Conservation (phyloP, 2,329 filamentous ascomycete species). For the Pseudogymnoascus sp. region DNA sequence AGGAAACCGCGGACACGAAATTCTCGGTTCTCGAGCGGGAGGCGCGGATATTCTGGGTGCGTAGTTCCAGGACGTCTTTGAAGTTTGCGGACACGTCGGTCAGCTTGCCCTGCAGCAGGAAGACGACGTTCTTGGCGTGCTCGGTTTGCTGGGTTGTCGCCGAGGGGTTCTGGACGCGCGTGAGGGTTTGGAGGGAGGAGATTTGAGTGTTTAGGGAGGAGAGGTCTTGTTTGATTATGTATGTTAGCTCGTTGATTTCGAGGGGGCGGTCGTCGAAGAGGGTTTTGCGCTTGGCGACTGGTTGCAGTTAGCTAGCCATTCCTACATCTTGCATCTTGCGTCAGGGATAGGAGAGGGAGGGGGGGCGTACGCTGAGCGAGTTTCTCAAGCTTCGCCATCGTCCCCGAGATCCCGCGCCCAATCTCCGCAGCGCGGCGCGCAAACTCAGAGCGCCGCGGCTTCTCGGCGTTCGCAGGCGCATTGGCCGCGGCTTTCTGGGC, state of each 20-base stretch:
- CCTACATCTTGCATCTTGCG: neutral
- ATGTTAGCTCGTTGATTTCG: conserved; percentile 94
- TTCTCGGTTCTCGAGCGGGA: conserved; percentile 89
- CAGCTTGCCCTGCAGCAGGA: conserved; percentile 82
- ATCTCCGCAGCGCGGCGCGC: conserved; percentile 87
- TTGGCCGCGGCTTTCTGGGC: conserved; percentile 59
- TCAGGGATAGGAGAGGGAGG: neutral
- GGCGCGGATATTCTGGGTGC: conserved; percentile 96
- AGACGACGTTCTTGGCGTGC: conserved; percentile 95
- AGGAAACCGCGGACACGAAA: conserved; percentile 84
- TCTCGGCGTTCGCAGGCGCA: conserved; percentile 38
- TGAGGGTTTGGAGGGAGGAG: conserved; percentile 67
- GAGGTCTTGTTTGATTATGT: conserved; percentile 95
- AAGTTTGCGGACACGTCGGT: conserved; percentile 92
- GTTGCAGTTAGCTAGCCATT: conserved; percentile 12
- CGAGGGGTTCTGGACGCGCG: conserved; percentile 65
- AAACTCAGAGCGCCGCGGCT: conserved; percentile 74
- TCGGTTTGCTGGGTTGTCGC: conserved; percentile 80
- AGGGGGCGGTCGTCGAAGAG: conserved; percentile 95
- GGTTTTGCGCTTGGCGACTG: conserved; percentile 90
- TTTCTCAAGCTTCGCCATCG: conserved; percentile 92
- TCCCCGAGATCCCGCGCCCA: conserved; percentile 80
- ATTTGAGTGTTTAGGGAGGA: conserved; percentile 82
- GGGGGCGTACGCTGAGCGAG: conserved; percentile 64
- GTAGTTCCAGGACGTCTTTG: conserved; percentile 92